Evolutionary conservation across 805 yeast species (phyloP).

Genomic region (Teunomyces panamensis): DNA sequence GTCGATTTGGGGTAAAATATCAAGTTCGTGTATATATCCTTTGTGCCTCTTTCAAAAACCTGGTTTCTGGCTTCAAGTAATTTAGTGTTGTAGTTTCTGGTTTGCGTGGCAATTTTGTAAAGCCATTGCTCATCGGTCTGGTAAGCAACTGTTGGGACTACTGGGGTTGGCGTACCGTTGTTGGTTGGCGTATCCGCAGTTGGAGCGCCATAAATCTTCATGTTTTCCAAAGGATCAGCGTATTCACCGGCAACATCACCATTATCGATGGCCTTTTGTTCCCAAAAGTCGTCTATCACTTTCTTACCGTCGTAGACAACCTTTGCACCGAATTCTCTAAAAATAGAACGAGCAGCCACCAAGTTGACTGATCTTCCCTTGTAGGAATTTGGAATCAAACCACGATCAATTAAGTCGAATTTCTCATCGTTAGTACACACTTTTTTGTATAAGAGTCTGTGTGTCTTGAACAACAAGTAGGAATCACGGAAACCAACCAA

Average conservation of each 20-base stretch:
- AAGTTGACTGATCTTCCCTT: conserved; percentile 87
- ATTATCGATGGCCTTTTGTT: conserved; percentile 51
- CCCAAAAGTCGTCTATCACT: conserved; percentile 87
- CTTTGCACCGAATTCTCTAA: conserved; percentile 87
- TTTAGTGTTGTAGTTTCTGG: conserved; percentile 66
- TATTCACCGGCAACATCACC: conserved; percentile 70
- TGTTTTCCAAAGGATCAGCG: conserved; percentile 61
- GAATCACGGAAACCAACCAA: conserved; percentile 93
- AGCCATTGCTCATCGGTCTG: conserved; percentile 76
- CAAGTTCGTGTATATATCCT: conserved; percentile 85
- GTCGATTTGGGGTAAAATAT: conserved; percentile 68
- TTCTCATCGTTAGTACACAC: conserved; percentile 76
- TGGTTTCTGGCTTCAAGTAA: conserved; percentile 57
- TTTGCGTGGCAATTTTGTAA: conserved; percentile 76
- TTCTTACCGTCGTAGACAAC: conserved; percentile 77
- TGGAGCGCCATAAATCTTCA: conserved; percentile 17
- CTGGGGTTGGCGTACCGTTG: conserved; percentile 35
- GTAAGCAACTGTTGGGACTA: conserved; percentile 40
- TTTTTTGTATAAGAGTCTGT: conserved; percentile 69
- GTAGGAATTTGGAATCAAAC: conserved; percentile 82
- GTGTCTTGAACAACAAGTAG: conserved; percentile 83
- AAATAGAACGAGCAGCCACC: conserved; percentile 87
- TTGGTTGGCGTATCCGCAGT: conserved; percentile 7
- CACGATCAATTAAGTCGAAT: conserved; percentile 74
- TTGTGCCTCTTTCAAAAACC: conserved; percentile 54